These are phyloP conservation scores for Spatholobus suberectus DNA, from an alignment of 306 rosid species.

Conservation along the genomic window DNA sequence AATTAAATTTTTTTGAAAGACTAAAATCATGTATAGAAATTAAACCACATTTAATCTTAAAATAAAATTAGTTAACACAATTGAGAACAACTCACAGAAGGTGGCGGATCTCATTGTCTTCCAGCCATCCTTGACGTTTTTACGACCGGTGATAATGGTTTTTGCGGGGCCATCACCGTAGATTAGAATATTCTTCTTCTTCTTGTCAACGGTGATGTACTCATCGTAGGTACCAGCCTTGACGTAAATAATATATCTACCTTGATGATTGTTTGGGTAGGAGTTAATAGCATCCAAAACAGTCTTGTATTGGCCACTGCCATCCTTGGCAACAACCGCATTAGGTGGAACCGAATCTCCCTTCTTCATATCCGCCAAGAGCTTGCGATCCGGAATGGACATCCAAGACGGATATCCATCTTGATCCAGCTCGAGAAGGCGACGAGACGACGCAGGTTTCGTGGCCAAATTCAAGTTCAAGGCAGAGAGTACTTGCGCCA, in stretches of 20 bases:
- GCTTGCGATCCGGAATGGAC: constrained; percentile 56
- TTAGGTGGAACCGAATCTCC: constrained; percentile 40
- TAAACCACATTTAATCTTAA: too few relatives aligned
- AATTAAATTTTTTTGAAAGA: too few relatives aligned
- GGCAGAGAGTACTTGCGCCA: constrained; percentile 40
- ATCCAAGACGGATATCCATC: constrained; percentile 71
- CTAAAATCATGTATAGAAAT: too few relatives aligned
- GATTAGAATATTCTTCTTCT: constrained; percentile 47
- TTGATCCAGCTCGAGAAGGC: constrained; percentile 50
- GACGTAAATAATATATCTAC: constrained; percentile 66
- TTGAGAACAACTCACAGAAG: constrained; percentile 36
- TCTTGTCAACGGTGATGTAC: constrained; percentile 46
- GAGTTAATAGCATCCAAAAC: constrained; percentile 64
- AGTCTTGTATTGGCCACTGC: constrained; percentile 71
- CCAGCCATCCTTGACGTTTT: constrained; percentile 24
- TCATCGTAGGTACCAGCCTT: constrained; percentile 79
- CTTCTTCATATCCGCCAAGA: constrained; percentile 40
- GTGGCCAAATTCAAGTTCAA: constrained; percentile 45
- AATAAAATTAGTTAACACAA: too few relatives aligned
- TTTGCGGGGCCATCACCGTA: constrained; percentile 77
- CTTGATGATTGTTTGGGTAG: constrained; percentile 51
- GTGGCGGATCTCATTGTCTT: constrained; percentile 48
- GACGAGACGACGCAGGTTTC: constrained; percentile 50
- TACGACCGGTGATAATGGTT: constrained; percentile 49
- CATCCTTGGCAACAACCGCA: constrained; percentile 82